Conservation (phyloP, 495 filamentous ascomycete species). For the Terfezia boudieri region DNA sequence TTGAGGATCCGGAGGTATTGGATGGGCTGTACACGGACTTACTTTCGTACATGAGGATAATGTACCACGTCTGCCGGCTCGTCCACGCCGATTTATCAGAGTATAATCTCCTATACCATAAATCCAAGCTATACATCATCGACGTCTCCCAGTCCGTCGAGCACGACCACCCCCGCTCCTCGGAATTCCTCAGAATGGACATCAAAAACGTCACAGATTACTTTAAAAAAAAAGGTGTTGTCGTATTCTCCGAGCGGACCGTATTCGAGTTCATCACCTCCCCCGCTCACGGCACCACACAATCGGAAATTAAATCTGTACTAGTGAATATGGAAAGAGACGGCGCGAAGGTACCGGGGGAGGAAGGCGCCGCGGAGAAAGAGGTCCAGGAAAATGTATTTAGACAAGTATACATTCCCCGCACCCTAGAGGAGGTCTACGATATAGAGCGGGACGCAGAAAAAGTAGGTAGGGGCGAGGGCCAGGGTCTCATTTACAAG, state of each 20-base stretch:
- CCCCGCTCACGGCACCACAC: conserved; percentile 22
- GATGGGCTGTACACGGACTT: conserved; percentile 57
- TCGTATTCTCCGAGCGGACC: conserved; percentile 46
- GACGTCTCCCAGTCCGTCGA: conserved; percentile 95
- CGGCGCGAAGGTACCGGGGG: conserved; percentile 24
- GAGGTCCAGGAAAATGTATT: conserved; percentile 81
- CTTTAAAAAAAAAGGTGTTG: conserved; percentile 64
- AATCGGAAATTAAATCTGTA: neutral
- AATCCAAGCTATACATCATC: conserved; percentile 68
- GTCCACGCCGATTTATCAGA: conserved; percentile 94
- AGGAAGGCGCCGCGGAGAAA: conserved; percentile 20
- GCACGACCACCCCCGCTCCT: conserved; percentile 74
- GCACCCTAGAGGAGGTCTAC: conserved; percentile 82
- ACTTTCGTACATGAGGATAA: conserved; percentile 64
- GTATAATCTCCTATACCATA: conserved; percentile 86
- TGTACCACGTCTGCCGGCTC: conserved; percentile 74
- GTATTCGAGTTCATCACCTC: conserved; percentile 62
- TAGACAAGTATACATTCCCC: conserved; percentile 83
- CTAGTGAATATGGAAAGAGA: conserved; percentile 11
- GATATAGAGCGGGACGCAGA: conserved; percentile 81
- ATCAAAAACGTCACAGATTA: conserved; percentile 90
- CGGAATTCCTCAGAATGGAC: conserved; percentile 91
- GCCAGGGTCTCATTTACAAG: conserved; percentile 53
- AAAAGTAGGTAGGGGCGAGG: conserved; percentile 46
- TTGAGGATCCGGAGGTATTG: conserved; percentile 37